Base-by-base conservation (phyloP, 129 eudicot genomes). In the Tanacetum coccineum region DNA sequence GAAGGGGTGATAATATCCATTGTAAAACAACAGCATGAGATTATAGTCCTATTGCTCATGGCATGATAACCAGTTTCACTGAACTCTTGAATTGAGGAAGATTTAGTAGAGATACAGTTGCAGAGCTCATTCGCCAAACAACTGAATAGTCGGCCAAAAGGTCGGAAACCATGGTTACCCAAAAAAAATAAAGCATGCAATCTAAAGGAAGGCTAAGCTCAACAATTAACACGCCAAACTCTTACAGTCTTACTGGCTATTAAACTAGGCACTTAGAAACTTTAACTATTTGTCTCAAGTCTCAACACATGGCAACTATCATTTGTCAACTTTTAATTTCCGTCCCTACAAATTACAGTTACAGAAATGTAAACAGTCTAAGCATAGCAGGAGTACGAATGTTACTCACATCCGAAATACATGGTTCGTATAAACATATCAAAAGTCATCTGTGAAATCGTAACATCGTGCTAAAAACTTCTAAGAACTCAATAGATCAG, bases 321-420 rank as follows among this genome's bases (percentile, higher is more conserved):
- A 7, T 54, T 54, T 54, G 21, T 32, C 9, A 36, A 7, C 1
- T 36, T 36, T 1, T 36, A 7, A 6, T 36, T 36, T 2, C 42
- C 10, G 42, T 0, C 2, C 6, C 42, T 7, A 2, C 42, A 36
- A 0, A 2, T 6, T 36, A 36, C 42, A 36, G 42, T 7, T 36
- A 36, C 9, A 36, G 2, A 36, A 6, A 36, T 36, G 42, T 36
- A 36, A 6, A 7, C 42, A 36, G 10, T 6, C 2, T 22, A 36
- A 36, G 42, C 42, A 1, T 7, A 36, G 10, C 42, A 36, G 42
- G 10, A 36, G 42, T 36, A 7, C 0, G 42, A 47, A 47, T 66
- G 49, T n/a, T 50, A 68, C 63, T 28, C n/a, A 12, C 42, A 17
- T 67, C 51, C 62, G 18, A 30, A 51, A 32, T 40, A 36, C 17